phyloP scores from a whole-genome alignment of 176 grass and related monocot genomes.

The Musa acuminata region DNA sequence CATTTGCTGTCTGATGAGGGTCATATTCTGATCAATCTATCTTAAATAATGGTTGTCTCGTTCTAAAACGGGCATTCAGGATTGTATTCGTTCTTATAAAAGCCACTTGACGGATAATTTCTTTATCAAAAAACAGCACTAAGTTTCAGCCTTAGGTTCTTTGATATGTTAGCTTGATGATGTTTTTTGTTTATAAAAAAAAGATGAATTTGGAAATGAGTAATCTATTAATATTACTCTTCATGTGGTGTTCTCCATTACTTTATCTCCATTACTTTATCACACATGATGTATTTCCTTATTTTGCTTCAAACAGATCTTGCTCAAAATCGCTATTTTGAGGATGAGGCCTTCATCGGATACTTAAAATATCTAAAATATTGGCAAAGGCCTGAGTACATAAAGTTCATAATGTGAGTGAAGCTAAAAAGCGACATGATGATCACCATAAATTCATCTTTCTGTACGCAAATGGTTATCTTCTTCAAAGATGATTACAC shows the following conservation, averaged over 20 bases:
- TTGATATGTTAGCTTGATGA: background rate
- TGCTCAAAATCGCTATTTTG: constrained; percentile 93
- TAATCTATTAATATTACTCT: background rate
- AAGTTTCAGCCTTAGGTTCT: background rate
- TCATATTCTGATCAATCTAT: background rate
- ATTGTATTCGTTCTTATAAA: background rate
- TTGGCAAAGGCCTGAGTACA: constrained; percentile 80
- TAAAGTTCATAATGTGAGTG: constrained; percentile 93
- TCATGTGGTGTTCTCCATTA: no score
- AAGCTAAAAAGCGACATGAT: background rate
- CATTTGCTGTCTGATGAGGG: background rate
- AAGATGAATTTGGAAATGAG: background rate
- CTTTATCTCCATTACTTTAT: no score
- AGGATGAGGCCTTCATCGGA: constrained; percentile 81
- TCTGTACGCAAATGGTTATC: background rate
- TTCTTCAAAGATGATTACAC: background rate
- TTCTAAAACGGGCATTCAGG: background rate
- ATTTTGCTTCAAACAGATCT: constrained; percentile 41
- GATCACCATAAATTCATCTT: background rate
- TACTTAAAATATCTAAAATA: constrained; percentile 97
- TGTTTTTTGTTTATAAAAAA: background rate
- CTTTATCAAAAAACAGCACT: background rate
- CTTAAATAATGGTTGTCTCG: background rate
- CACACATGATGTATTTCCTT: constrained; percentile 10
- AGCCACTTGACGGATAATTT: background rate